phyloP scores from a whole-genome alignment of 768 basidiomycete species.

The Leccinum aurantiacum region DNA sequence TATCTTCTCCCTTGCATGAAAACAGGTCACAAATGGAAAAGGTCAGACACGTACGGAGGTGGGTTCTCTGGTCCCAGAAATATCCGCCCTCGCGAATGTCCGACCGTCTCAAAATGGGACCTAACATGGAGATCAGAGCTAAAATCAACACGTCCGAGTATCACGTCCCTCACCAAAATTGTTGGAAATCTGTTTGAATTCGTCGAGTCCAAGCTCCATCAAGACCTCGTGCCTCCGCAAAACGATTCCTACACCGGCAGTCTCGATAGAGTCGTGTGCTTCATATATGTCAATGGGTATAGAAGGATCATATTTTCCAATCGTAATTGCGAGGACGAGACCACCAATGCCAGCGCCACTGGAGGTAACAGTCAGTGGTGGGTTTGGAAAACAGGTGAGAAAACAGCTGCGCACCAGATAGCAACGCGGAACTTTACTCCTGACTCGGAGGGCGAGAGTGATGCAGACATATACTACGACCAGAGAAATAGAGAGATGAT shows the following conservation, averaged over 20 bases:
- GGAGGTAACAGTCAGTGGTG: not conserved
- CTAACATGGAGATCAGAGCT: not conserved
- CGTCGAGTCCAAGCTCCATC: slow-evolving; percentile 42
- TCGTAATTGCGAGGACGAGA: slow-evolving; percentile 41
- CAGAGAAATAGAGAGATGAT: too few relatives aligned
- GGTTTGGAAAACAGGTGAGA: not conserved
- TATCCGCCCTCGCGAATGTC: slow-evolving; percentile 36
- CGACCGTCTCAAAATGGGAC: slow-evolving; percentile 9
- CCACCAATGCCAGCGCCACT: slow-evolving; percentile 46
- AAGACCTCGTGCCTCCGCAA: slow-evolving; percentile 47
- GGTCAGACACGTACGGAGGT: slow-evolving; percentile 16
- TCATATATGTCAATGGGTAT: slow-evolving; percentile 47
- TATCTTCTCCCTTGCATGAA: slow-evolving; percentile 6
- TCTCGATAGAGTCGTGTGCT: slow-evolving; percentile 38
- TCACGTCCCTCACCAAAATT: slow-evolving; percentile 8
- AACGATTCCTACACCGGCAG: slow-evolving; percentile 43
- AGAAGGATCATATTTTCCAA: slow-evolving; percentile 32
- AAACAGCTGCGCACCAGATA: slow-evolving; percentile 19
- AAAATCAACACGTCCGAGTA: slow-evolving; percentile 2
- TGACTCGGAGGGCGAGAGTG: not conserved
- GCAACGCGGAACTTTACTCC: slow-evolving; percentile 20
- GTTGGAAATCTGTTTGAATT: slow-evolving; percentile 21
- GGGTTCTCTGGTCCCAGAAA: slow-evolving; percentile 25
- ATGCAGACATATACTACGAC: not conserved
- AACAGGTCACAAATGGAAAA: not conserved